Base-by-base conservation (phyloP, 176 grass and related monocot species). In the Bolboschoenus planiculmis region DNA sequence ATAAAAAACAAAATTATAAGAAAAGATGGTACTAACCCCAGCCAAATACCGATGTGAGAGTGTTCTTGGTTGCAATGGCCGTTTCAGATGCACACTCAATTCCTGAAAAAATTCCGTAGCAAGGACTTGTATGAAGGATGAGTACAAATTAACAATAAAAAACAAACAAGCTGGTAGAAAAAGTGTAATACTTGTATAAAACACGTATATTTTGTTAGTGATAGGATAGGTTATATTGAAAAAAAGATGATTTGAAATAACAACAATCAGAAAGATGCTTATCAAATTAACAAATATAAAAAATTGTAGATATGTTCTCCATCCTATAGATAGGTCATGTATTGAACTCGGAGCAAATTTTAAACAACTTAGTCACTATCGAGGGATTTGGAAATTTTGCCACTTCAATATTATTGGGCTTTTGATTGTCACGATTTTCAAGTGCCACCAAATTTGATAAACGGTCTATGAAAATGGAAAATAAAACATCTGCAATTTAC, bases 31-130 rank as follows among this genome's bases (percentile, higher is more conserved):
- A 89, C 88, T 92, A 85, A 97, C 92, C 88, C 94, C 92, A 86
- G 90, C 94, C 36, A 97, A 91, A 92, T 86, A 97, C 40, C 92
- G 92, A 0, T 71, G 88, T 15, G 94, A 97, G 26, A 97, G 90
- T 80, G 88, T 91, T 81, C 83, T 97, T 21, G 90, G 88, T 78
- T 92, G 92, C 67, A 97, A 86, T 7, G 92, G 94, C 2, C 35
- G 76, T 86, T 78, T 85, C 79, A 94, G 85, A 74, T 83, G 86
- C n/a, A 78, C 83, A 85, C 80, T 89, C 87, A 97, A 84, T 46
- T 94, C 92, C 91, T 97, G 37, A 76, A 18, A 30, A 24, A 31
- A 72, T 13, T 66, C 76, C 74, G 57, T 65, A 63, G 80, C 84
- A 88, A 30, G 1, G 71, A 91, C 87, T 51, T 40, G 39, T 40